These are phyloP conservation scores for Nothophoma quercina DNA, from an alignment of 2,329 filamentous ascomycete genomes.

Conservation along the genomic window DNA sequence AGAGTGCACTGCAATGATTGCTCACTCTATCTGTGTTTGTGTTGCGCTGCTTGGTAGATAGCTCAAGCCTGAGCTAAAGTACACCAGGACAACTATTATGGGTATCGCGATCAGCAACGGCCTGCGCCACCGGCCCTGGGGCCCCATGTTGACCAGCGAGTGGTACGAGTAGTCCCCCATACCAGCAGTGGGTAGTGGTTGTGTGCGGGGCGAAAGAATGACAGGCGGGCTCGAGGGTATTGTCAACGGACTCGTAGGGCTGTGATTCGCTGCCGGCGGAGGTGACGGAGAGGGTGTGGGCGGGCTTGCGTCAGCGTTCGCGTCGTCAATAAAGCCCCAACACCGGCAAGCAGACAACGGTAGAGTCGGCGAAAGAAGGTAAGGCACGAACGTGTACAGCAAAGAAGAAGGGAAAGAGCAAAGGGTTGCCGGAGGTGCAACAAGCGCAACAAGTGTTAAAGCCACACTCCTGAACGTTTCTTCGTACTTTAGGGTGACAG, in stretches of 20 bases:
- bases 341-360: constrained; percentile 1
- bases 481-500: constrained; percentile 13
- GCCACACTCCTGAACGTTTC: constrained; percentile 21
- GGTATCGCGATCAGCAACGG: constrained; percentile 43
- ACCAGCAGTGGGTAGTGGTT: constrained; percentile 1
- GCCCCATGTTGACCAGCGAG: constrained; percentile 42
- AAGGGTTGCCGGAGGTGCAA: constrained; percentile 13
- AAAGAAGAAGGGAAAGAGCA: constrained; percentile 22
- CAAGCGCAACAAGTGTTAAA: constrained; percentile 16
- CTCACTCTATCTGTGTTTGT: constrained; percentile 33
- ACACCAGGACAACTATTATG: constrained; percentile 39
- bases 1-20: background rate
- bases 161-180: constrained; percentile 42
- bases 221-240: background rate
- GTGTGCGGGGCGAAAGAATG: constrained; percentile 7
- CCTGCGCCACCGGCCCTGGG: constrained; percentile 46
- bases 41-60: constrained; percentile 31
- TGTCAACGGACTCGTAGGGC: constrained; percentile 2
- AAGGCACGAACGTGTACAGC: constrained; percentile 12
- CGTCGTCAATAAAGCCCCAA: background rate
- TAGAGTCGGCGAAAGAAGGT: background rate
- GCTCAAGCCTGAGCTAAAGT: constrained; percentile 38
- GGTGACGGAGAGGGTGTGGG: constrained; percentile 1
- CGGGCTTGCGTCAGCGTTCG: constrained; percentile 13
- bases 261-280: constrained; percentile 8